Percentiles rank a stretch among this genome's conserved stretches.
These are phyloP conservation scores for Podila minutissima DNA, from an alignment of 192 early-diverging fungal species.

Conservation along the genomic window DNA sequence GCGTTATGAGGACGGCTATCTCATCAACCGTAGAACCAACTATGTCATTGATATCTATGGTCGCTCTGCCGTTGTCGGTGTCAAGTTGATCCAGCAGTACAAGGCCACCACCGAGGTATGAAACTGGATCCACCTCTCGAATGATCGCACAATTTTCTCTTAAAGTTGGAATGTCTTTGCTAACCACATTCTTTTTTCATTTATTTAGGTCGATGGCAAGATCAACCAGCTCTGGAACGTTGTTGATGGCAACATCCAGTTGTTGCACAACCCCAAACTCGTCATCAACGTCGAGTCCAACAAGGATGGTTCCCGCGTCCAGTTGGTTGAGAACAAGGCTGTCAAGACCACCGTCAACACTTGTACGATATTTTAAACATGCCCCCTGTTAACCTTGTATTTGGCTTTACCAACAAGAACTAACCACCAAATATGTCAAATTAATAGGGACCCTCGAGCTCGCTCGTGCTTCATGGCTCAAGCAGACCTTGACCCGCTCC, in stretches of 20 bases:
- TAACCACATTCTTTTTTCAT: not conserved
- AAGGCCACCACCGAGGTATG: conserved; percentile 32
- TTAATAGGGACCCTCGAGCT: conserved; percentile 30
- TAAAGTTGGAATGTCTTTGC: not conserved
- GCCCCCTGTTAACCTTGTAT: not conserved
- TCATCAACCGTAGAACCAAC: conserved; percentile 44
- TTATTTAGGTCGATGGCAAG: conserved; percentile 21
- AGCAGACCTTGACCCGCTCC: not conserved
- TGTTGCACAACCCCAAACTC: conserved; percentile 32
- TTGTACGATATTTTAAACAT: conserved; percentile 5
- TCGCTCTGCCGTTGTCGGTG: conserved; percentile 40
- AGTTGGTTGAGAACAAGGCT: conserved; percentile 44
- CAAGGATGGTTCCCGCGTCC: conserved; percentile 44
- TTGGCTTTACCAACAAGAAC: too few species aligned
- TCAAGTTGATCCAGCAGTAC: conserved; percentile 49
- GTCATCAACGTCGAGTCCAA: conserved; percentile 25
- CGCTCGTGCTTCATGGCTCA: conserved; percentile 22
- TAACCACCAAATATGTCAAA: too few species aligned
- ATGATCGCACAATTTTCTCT: not conserved
- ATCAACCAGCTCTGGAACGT: conserved; percentile 44
- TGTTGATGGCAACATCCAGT: conserved; percentile 40
- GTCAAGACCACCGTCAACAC: conserved; percentile 7
- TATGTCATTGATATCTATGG: conserved; percentile 49
- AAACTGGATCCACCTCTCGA: not conserved
- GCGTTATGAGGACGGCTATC: conserved; percentile 48